phyloP scores from a whole-genome alignment of 164 flowering plant genomes.

The Umbilicus rupestris region DNA sequence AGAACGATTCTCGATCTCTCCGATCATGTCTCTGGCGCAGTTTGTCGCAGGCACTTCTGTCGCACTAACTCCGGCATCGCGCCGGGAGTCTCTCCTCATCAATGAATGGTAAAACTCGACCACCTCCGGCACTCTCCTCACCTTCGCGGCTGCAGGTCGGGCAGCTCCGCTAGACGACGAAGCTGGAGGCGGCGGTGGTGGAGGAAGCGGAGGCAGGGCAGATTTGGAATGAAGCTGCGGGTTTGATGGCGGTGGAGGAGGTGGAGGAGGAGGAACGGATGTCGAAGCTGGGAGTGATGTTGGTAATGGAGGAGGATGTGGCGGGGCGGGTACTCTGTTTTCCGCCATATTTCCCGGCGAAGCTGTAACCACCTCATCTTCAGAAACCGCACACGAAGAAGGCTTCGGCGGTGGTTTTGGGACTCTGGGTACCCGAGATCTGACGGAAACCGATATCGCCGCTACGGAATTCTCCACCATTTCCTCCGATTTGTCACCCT shows the following conservation, averaged over 20 bases:
- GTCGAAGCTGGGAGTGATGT: conserved; percentile 16
- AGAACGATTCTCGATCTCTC: conserved; percentile 95
- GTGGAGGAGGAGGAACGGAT: conserved; percentile 14
- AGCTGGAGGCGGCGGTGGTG: conserved; percentile 20
- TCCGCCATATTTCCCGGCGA: not conserved
- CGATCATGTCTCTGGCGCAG: conserved; percentile 82
- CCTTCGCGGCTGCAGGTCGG: conserved; percentile 32
- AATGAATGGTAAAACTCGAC: conserved; percentile 88
- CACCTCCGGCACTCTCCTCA: conserved; percentile 83
- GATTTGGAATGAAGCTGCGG: conserved; percentile 10
- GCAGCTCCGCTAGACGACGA: conserved; percentile 37
- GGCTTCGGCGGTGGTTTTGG: conserved; percentile 72
- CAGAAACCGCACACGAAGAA: not conserved
- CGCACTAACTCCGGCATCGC: conserved; percentile 40
- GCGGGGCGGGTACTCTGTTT: not conserved
- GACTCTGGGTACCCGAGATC: conserved; percentile 53
- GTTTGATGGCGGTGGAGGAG: conserved; percentile 9
- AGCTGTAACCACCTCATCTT: not conserved
- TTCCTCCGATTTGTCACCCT: not conserved
- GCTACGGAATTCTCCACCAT: too few species aligned
- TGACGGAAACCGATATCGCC: conserved; percentile 10
- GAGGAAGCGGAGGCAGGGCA: not conserved
- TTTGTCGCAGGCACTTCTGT: conserved; percentile 36
- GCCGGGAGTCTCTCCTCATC: conserved; percentile 67
- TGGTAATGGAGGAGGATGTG: too few species aligned